phyloP scores from a whole-genome alignment of 1,139 yeast genomes.

The Kodamaea suecica region DNA sequence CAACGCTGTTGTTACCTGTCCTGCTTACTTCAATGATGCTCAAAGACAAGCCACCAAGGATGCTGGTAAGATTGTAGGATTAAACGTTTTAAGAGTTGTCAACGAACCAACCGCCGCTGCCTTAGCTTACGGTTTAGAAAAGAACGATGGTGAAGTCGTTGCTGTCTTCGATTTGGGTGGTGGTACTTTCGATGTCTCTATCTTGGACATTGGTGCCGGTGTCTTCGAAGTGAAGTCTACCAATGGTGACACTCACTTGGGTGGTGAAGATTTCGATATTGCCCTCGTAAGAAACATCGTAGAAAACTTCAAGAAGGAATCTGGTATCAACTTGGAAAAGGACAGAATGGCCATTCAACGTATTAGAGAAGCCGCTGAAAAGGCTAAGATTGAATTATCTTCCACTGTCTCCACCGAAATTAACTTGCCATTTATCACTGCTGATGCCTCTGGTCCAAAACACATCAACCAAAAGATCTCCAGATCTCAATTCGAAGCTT shows the following conservation, averaged over 20 bases:
- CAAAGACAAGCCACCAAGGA: constrained; percentile 99
- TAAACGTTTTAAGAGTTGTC: constrained; percentile 93
- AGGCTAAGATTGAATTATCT: constrained; percentile 98
- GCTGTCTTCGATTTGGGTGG: constrained; percentile 90
- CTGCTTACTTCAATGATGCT: constrained; percentile 97
- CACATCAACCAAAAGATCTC: constrained; percentile 93
- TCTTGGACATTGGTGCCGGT: constrained; percentile 82
- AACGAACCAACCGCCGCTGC: constrained; percentile 99
- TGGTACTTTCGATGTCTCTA: constrained; percentile 85
- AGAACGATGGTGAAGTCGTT: constrained; percentile 69
- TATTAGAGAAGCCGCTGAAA: constrained; percentile 99
- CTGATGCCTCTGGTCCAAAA: constrained; percentile 96
- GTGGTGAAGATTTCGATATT: constrained; percentile 89
- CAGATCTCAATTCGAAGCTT: constrained; percentile 88
- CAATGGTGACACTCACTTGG: constrained; percentile 87
- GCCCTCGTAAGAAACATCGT: constrained; percentile 85
- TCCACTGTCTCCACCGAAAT: constrained; percentile 92
- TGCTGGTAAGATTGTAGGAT: constrained; percentile 97
- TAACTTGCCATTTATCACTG: constrained; percentile 95
- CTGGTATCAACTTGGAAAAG: constrained; percentile 80
- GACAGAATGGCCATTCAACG: constrained; percentile 99
- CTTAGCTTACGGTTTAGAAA: constrained; percentile 93
- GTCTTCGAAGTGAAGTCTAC: constrained; percentile 87
- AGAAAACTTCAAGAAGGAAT: constrained; percentile 87
- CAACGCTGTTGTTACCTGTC: constrained; percentile 96